Evolutionary conservation across 345 rosid species (phyloP), one percentile per base, ranked within the genome.

Genomic region (Rhizophora apiculata): DNA sequence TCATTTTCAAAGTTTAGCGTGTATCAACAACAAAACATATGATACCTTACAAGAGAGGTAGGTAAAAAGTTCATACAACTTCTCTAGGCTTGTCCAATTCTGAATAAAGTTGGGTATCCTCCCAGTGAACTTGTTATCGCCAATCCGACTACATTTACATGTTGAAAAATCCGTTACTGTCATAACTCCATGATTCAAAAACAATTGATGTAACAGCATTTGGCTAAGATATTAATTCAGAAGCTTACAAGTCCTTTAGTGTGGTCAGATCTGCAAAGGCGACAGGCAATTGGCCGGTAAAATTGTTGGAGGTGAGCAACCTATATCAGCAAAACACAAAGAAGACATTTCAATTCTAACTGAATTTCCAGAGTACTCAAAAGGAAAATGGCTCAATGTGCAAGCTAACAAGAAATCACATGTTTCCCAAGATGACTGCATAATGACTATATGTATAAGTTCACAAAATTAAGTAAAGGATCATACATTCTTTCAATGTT

Each of bases 81-180:
- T 84, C 0, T 0, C 7, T 6, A 89, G 81, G 9, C 46, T 27
- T 61, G 77, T 82, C 92, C 85, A 87, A 46, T 87, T 89, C 63
- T 78, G 73, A 36, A 89, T 82, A 72, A 84, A 81, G 70, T 75
- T 22, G 0, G 96, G 96, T 58, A 89, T 85, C 20, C 56, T 16
- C 11, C 90, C 90, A 0, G 55, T 81, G 70, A 89, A 87, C 3
- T 66, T 63, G 68, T 84, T 87, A 66, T 87, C 92, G 36, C 84
- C 57, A 9, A 87, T 69, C 67, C 85, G 79, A 19, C 92, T 85
- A 66, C 32, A 80, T 24, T 13, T 13, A 43, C 49, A 19, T 52
- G 27, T 63, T 22, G 24, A 15, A 64, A 48, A 7, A 32, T 9
- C 10, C 9, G 6, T 7, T 8, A 34, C 8, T 34, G 9, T 37